Evolutionary conservation across 2,329 filamentous ascomycete species (phyloP).

Genomic region (Dothistroma pini): DNA sequence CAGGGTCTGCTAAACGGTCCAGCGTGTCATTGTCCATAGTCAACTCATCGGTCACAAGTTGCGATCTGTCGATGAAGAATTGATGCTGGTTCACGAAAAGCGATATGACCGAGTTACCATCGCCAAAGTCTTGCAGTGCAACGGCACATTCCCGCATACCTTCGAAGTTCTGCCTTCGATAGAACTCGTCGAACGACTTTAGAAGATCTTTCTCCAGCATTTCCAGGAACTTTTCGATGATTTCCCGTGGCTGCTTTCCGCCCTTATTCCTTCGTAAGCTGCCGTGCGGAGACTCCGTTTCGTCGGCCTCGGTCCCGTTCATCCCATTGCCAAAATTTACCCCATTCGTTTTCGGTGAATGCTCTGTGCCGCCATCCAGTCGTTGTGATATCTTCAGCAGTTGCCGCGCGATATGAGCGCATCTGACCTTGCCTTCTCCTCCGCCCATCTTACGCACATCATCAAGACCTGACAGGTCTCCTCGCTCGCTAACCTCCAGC

Average conservation of each 20-base stretch:
- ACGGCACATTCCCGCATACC: constrained; percentile 97
- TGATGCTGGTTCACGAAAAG: constrained; percentile 98
- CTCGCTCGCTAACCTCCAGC: constrained; percentile 89
- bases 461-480: constrained; percentile 80
- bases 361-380: constrained; percentile 63
- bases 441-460: constrained; percentile 81
- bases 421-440: constrained; percentile 88
- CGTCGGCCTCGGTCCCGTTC: constrained; percentile 50
- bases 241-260: constrained; percentile 58
- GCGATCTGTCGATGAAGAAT: constrained; percentile 96
- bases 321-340: constrained; percentile 38
- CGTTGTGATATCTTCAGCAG: constrained; percentile 90
- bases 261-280: constrained; percentile 50
- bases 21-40: constrained; percentile 68
- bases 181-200: constrained; percentile 96
- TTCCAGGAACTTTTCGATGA: constrained; percentile 95
- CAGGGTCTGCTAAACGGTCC: constrained; percentile 91
- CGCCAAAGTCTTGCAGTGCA: constrained; percentile 92
- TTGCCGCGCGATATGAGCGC: constrained; percentile 89
- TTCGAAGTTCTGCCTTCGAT: constrained; percentile 89
- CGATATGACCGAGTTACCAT: constrained; percentile 90
- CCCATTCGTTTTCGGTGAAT: constrained; percentile 32
- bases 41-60: constrained; percentile 84
- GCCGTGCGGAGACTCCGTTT: constrained; percentile 40
- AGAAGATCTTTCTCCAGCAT: constrained; percentile 91